Evolutionary conservation across 1,139 yeast genomes (phyloP), one percentile per base, ranked within the genome.

Genomic region (Suhomyces taliae): DNA sequence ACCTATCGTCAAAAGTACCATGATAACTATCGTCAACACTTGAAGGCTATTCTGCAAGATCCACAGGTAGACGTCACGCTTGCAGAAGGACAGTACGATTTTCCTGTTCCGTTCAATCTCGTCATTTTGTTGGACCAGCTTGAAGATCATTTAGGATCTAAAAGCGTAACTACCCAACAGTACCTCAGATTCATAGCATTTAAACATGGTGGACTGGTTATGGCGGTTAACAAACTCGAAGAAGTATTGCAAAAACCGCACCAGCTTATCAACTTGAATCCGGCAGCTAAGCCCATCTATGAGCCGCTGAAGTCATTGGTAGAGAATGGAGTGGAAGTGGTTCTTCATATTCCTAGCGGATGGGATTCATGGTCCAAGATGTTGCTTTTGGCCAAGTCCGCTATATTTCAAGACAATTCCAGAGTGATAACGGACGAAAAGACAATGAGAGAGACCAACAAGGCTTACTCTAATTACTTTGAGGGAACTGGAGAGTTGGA

Each of bases 351-450:
- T 2, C 84, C 85, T 0, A 47, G 53, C 9, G 79, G 77, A 0
- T 68, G 76, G 66, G 90, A 83, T 52, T 65, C 81, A 4, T 69
- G 76, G 71, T 67, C 69, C 24, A 77, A 80, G 52, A 81, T 83
- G 26, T 55, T 65, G 12, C 66, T 82, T 0, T 54, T 81, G 27
- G 72, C 78, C 7, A 67, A 65, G 41, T 58, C 75, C 41, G 46
- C 48, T 8, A 29, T 54, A 11, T 47, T 49, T 29, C 52, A 45
- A n/a, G 49, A 47, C 27, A 39, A 42, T n/a, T 32, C 42, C 11
- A 41, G 32, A 29, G 44, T 58, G 35, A 41, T 59, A 7, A 43
- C 41, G 9, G 42, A 47, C 6, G 56, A 52, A n/a, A 49, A 50
- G 14, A 53, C 52, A 2, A 40, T 61, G 26, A 35, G 39, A 12